Base-by-base conservation (phyloP, 1,284 basidiomycete species). In the Phylloporus gajari region DNA sequence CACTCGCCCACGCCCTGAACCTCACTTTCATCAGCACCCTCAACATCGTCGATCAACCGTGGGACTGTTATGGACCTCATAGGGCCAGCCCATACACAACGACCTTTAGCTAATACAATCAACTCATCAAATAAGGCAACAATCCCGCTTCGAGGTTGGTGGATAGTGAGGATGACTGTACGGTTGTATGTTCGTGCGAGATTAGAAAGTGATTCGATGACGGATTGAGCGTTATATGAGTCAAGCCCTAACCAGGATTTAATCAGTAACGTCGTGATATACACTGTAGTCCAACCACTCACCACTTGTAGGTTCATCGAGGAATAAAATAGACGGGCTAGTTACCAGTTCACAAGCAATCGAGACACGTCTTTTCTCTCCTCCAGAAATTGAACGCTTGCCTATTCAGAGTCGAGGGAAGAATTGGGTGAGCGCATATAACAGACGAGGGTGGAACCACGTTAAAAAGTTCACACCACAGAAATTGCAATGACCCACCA, bases 271-370 rank as follows among this genome's bases (percentile, higher is more conserved):
- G 42, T 32, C 6, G 32, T 21, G 17, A 67, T 44, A 1, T 32
- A 19, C 46, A 46, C n/a, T 27, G 23, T 7, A 12, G 19, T 40
- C 30, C 59, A 44, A 51, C 27, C 9, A 85, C 91, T 74, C 77
- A 93, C 95, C 97, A 68, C 95, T 96, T 0, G 97, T 99, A 3
- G 97, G 97, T 80, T 99, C 97, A 79, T 99, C 97, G 69, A 98
- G 88, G 88, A 99, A 98, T 62, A 99, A 84, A 70, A 99, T 97
- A 1, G 95, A 96, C 7, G 97, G 97, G 67, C 95, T 96, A 0
- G 97, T 99, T 53, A 99, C 97, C 35, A 99, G 88, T 84, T 99
- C 97, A 82, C 97, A 99, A n/a, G 97, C 97, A 75, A 99, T 99
- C 0, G 95, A 96, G 2, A 97, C 97, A 27, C 97, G 90, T 66